Evolutionary conservation across 352 stramenopile genomes (phyloP).

Genomic region (Globisporangium carolinianum): DNA sequence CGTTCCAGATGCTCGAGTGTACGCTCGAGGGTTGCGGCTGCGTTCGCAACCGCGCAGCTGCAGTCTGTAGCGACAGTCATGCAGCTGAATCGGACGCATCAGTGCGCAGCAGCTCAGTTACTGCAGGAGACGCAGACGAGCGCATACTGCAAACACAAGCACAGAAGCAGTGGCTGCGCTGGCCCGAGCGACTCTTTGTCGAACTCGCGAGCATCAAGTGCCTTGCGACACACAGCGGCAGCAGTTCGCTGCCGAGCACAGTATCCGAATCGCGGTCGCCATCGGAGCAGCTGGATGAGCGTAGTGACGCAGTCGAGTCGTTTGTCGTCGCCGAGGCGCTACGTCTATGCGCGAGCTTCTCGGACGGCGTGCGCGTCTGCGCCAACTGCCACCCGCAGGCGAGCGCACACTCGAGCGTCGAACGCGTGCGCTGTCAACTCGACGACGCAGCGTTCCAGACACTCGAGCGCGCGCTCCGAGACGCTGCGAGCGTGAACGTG

Average conservation of each 20-base stretch:
- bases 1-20: conserved; percentile 72
- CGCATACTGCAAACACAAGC: not conserved
- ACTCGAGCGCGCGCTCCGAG: not conserved
- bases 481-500: not conserved
- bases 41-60: conserved; percentile 8
- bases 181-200: conserved; percentile 36
- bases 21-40: conserved; percentile 52
- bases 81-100: too few relatives aligned
- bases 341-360: conserved; percentile 42
- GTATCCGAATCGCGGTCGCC: too few relatives aligned
- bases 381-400: conserved; percentile 37
- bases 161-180: conserved; percentile 2
- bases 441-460: conserved; percentile 20
- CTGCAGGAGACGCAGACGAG: not conserved
- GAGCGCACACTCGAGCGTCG: conserved; percentile 30
- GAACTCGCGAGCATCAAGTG: conserved; percentile 29
- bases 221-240: conserved; percentile 3
- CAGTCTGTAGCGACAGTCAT: too few relatives aligned
- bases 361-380: conserved; percentile 36
- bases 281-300: not conserved
- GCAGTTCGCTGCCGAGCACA: not conserved
- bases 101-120: not conserved
- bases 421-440: conserved; percentile 41
- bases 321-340: conserved; percentile 31
- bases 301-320: conserved; percentile 11